Evolutionary conservation across 306 rosid species (phyloP).

Genomic region (Corylus avellana): DNA sequence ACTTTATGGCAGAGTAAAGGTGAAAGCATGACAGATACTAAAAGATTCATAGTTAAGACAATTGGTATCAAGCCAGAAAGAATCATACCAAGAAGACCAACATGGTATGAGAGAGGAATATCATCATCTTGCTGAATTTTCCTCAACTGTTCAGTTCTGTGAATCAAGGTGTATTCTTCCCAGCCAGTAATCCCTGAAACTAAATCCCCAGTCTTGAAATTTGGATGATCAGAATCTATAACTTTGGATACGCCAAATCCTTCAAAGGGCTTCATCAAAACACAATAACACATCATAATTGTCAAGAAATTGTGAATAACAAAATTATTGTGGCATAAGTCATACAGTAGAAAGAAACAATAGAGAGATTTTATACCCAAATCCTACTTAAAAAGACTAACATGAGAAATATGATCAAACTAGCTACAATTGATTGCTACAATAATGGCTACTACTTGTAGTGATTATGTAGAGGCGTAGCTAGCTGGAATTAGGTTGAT

Average conservation of each 20-base stretch:
- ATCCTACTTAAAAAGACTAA: neutral
- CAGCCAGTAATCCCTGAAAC: conserved; percentile 44
- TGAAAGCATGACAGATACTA: neutral
- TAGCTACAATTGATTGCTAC: neutral
- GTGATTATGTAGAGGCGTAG: neutral
- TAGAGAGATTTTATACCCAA: neutral
- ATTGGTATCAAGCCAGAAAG: neutral
- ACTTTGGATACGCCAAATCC: conserved; percentile 55
- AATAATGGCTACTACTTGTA: neutral
- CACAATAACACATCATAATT: neutral
- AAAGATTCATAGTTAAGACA: neutral
- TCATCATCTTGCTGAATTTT: conserved; percentile 33
- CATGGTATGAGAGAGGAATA: conserved; percentile 52
- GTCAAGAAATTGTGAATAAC: neutral
- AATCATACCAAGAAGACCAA: conserved; percentile 59
- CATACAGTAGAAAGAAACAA: neutral
- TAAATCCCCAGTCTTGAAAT: conserved; percentile 49
- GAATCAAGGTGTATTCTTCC: conserved; percentile 54
- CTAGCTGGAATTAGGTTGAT: neutral
- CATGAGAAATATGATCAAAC: neutral
- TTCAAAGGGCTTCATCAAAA: conserved; percentile 44
- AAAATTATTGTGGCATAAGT: neutral
- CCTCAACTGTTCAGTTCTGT: conserved; percentile 28
- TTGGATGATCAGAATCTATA: conserved; percentile 43
- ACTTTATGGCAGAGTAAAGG: neutral